phyloP scores from a whole-genome alignment of 2,329 filamentous ascomycete genomes.

The Colletotrichum endophyticum region DNA sequence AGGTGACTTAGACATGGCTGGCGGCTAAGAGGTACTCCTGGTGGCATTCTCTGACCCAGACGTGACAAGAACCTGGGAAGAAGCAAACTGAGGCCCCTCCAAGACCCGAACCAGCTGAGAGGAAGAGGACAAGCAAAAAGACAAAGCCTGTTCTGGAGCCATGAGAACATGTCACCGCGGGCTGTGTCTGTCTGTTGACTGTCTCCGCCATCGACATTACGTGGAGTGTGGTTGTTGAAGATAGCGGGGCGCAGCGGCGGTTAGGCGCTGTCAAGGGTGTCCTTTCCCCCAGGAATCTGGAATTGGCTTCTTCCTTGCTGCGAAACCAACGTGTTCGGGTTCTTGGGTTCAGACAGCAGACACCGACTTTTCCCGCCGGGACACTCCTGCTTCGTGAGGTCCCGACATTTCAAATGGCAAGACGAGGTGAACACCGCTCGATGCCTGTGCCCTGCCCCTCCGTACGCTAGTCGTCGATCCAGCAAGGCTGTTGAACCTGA shows the following conservation, averaged over 20 bases:
- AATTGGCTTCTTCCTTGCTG: constrained; percentile 12
- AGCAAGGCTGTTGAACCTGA: neutral
- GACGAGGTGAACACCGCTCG: neutral
- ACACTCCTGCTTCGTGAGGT: constrained; percentile 2
- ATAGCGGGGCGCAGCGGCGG: neutral
- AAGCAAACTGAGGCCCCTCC: neutral
- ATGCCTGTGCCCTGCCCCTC: neutral
- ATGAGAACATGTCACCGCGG: neutral
- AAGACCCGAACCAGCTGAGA: neutral
- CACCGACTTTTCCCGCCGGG: constrained; percentile 15
- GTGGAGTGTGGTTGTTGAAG: neutral
- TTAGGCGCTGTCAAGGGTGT: neutral
- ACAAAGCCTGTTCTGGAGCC: neutral
- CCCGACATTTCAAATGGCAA: neutral
- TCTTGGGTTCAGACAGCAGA: neutral
- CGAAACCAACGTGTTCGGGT: constrained; percentile 8
- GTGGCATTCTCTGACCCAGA: neutral
- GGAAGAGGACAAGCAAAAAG: neutral
- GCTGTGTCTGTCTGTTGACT: neutral
- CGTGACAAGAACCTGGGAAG: neutral
- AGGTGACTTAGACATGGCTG: neutral
- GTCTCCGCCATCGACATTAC: neutral
- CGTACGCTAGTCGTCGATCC: constrained; percentile 9
- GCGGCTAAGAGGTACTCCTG: neutral
- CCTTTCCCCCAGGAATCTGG: neutral